Evolutionary conservation across 805 yeast species (phyloP).

Genomic region (Candida broadrunensis): DNA sequence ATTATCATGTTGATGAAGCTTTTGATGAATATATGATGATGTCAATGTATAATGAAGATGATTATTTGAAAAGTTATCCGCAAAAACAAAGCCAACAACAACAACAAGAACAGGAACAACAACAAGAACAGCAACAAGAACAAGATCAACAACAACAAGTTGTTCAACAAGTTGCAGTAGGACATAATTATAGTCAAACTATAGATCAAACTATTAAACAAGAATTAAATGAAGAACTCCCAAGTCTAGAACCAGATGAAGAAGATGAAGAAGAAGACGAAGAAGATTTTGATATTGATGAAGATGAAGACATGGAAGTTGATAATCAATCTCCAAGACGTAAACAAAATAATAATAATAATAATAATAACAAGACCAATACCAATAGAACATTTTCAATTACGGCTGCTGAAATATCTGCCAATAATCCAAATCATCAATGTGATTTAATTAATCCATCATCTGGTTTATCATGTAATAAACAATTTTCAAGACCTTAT

Average conservation of each 20-base stretch:
- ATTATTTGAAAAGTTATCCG: not conserved
- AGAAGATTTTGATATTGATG: conserved; percentile 4
- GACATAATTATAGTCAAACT: not conserved
- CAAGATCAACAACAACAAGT: not conserved
- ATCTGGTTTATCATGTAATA: conserved; percentile 63
- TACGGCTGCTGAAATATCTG: conserved; percentile 30
- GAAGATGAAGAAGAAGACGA: conserved; percentile 2
- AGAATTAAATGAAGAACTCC: conserved; percentile 5
- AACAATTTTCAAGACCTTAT: conserved; percentile 75
- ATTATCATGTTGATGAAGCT: conserved; percentile 36
- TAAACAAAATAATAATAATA: conserved; percentile 1
- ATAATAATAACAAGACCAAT: not conserved
- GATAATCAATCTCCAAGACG: not conserved
- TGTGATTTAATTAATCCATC: conserved; percentile 60
- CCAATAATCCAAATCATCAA: conserved; percentile 44
- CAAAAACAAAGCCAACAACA: conserved; percentile 3
- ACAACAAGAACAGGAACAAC: conserved; percentile 2
- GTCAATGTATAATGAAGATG: conserved; percentile 7
- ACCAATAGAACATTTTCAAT: conserved; percentile 1
- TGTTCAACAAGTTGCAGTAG: not conserved
- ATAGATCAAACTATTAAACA: conserved; percentile 1
- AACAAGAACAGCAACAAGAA: not conserved
- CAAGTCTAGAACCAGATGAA: conserved; percentile 3
- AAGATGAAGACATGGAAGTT: conserved; percentile 3
- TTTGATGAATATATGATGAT: conserved; percentile 25